Base-by-base conservation (phyloP, 768 basidiomycete species). In the Mycena olivaceomarginata region DNA sequence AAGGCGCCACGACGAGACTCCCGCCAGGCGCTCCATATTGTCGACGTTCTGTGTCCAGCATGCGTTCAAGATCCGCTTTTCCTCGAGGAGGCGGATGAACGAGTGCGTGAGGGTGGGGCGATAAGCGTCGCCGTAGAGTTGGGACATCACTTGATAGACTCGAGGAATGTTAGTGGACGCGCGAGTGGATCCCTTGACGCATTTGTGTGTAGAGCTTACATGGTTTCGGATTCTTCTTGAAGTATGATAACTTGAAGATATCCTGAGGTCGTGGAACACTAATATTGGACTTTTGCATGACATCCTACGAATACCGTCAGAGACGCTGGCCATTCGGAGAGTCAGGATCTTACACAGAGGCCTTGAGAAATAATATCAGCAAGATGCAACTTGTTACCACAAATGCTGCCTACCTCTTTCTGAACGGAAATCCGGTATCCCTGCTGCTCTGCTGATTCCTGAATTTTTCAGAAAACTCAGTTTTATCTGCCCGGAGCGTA, bases 91-190 rank as follows among this genome's bases (percentile, higher is more conserved):
- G 66, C 74, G 68, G 43, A 75, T 41, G 74, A 75, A 75, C 2
- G 68, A 75, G 68, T 75, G 74, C 22, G 74, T 75, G 39, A 75
- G 74, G 5, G 74, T 75, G 12, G 74, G 74, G 43, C 74, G 74
- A 68, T 75, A 75, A 8, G 60, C 51, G 53, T 68, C 74, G 15
- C 67, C 74, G 68, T 57, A 70, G 62, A 75, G 74, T 20, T 69
- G 37, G 18, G 74, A 69, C 16, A 75, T 15, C 3, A 75, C 25
- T 57, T 70, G 62, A 40, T 75, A 75, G 74, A 75, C 74, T 75
- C 13, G 53, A 22, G 39, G 22, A 15, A 7, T 3, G 40, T 41
- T n/a, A n/a, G n/a, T n/a, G n/a, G n/a, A n/a, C n/a, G n/a, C n/a
- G n/a, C n/a, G 22, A 59, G 3, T 59, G 53, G 22, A 15, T 22